Evolutionary conservation across 2,329 filamentous ascomycete genomes (phyloP).

Genomic region (Chaetoscypha palmicola): DNA sequence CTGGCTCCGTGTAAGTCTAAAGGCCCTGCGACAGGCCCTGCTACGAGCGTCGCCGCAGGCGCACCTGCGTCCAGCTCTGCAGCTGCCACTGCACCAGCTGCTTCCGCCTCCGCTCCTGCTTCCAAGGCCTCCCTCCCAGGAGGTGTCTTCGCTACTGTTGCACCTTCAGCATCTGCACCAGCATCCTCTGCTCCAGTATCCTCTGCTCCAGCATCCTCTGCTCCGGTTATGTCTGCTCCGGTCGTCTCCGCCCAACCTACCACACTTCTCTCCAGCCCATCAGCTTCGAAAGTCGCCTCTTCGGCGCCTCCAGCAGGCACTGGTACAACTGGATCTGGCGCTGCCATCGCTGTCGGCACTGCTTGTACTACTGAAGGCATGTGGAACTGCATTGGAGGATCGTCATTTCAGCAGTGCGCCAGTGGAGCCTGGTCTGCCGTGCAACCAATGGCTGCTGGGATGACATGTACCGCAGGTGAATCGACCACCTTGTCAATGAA

Average conservation of each 20-base stretch:
- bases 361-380: conserved; percentile 41
- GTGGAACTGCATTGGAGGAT: conserved; percentile 48
- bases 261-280: conserved; percentile 17
- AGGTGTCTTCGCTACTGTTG: conserved; percentile 32
- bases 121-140: conserved; percentile 14
- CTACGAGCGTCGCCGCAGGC: conserved; percentile 4
- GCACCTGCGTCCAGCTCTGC: conserved; percentile 3
- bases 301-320: conserved; percentile 22
- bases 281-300: conserved; percentile 21
- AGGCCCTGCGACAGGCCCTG: conserved; percentile 13
- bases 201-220: conserved; percentile 17
- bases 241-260: not conserved
- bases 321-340: conserved; percentile 17
- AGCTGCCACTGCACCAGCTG: conserved; percentile 6
- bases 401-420: conserved; percentile 48
- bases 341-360: conserved; percentile 22
- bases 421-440: conserved; percentile 43
- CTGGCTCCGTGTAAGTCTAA: too few relatives aligned
- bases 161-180: conserved; percentile 9
- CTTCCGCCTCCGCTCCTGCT: conserved; percentile 8
- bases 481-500: conserved; percentile 35
- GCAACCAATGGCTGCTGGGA: conserved; percentile 39
- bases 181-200: conserved; percentile 20
- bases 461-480: conserved; percentile 39
- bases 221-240: not conserved